phyloP scores from a whole-genome alignment of 176 grass and related monocot species.

The Aechmea fasciata region DNA sequence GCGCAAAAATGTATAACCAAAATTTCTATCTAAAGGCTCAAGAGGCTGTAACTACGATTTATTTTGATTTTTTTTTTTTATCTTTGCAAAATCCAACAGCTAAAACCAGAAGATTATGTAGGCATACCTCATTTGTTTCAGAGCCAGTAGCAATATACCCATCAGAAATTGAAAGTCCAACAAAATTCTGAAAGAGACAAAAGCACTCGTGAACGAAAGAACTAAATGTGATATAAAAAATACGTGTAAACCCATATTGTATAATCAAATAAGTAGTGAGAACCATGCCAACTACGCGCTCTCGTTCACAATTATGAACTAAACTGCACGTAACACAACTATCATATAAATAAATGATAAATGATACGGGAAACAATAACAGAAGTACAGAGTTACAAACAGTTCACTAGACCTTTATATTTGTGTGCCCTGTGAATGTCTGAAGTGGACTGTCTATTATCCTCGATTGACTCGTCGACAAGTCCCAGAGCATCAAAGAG shows the following conservation, averaged over 20 bases:
- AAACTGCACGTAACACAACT: too few species aligned
- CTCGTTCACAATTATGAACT: too few species aligned
- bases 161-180: conserved; percentile 91
- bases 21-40: not conserved
- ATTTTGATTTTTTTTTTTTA: not conserved
- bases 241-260: not conserved
- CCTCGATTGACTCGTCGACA: conserved; percentile 38
- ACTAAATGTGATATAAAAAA: not conserved
- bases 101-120: conserved; percentile 11
- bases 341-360: too few species aligned
- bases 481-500: conserved; percentile 87
- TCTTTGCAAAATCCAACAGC: conserved; percentile 8
- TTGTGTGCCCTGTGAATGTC: conserved; percentile 88
- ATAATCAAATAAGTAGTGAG: not conserved
- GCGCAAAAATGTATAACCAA: too few species aligned
- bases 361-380: conserved; percentile 10
- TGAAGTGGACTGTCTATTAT: conserved; percentile 56
- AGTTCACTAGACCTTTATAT: conserved; percentile 52
- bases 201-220: conserved; percentile 2
- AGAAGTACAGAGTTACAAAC: not conserved
- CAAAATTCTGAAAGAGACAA: conserved; percentile 62
- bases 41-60: not conserved
- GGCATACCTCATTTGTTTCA: conserved; percentile 94
- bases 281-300: not conserved
- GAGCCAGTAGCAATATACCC: conserved; percentile 98